Evolutionary conservation across 2,329 filamentous ascomycete species (phyloP), one percentile per base, ranked within the genome.

Genomic region (Periconia sp.): DNA sequence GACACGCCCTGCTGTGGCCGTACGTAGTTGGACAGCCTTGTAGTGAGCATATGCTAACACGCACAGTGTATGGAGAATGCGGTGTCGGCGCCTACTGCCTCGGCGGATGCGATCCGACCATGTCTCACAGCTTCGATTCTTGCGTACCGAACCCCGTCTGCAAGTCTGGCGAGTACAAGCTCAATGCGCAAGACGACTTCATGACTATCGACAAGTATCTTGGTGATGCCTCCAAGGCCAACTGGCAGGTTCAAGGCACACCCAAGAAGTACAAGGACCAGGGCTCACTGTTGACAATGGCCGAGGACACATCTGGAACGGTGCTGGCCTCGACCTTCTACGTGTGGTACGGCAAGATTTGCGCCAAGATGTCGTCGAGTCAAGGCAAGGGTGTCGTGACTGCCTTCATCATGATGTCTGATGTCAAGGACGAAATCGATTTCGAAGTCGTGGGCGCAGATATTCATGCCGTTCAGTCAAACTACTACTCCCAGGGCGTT

Each of bases 361-460:
- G 87, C 69, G 90, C 89, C 40, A 88, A 77, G 43, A 78, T 97
- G 70, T 94, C 90, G 78, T 92, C 91, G 0, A 87, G 86, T 53
- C 85, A 88, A 62, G 92, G 91, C 44, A 75, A 78, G 32, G 94
- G 94, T 78, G 94, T 99, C 16, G 88, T 99, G n/a, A 95, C 91
- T 2, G 92, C 91, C 21, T 99, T 99, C 68, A 99, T 99, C 69
- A 78, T 97, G 65, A 84, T 96, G 71, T 92, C 88, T 24, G 92
- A 97, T 63, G 88, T 95, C 64, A 95, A 96, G 79, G 94, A 99
- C 65, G 94, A 99, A 73, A 96, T 99, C 62, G 94, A 99, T 75
- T 97, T 90, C 68, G 94, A 99, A 71, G 97, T 88, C 69, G 82
- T 99, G 40, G 94, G 94, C 54, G 81, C 81, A 31, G 89, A 96